These are phyloP conservation scores for Taphrina wiesneri DNA, from an alignment of 1,139 yeast genomes.

Conservation along the genomic window DNA sequence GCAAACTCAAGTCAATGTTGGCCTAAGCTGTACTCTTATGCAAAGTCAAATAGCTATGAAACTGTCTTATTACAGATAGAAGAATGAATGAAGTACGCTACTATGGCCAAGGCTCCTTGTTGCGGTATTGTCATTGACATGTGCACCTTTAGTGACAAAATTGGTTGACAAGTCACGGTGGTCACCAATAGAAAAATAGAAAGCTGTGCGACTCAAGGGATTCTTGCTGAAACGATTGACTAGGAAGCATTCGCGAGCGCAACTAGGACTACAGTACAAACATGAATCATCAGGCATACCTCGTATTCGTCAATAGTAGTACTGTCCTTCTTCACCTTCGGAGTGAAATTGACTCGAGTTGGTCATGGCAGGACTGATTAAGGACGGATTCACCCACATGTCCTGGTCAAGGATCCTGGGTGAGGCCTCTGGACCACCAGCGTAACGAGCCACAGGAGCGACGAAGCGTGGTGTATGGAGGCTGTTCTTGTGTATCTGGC, in stretches of 20 bases:
- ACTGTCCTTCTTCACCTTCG: conserved; percentile 12
- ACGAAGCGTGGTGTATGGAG: neutral
- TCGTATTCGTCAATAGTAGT: neutral
- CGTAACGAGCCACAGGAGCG: conserved; percentile 5
- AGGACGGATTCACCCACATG: conserved; percentile 23
- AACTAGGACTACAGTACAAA: neutral
- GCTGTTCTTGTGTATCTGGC: neutral
- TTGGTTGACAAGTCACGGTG: too few relatives aligned
- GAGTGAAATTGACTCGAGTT: conserved; percentile 20
- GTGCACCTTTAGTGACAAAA: neutral
- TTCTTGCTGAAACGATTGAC: neutral
- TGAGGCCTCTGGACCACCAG: neutral
- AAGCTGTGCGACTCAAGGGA: too few relatives aligned
- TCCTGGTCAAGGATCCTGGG: conserved; percentile 11
- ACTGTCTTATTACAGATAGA: too few relatives aligned
- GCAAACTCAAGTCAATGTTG: conserved; percentile 49
- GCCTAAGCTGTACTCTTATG: conserved; percentile 4
- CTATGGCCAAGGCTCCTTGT: too few relatives aligned
- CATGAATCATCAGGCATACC: neutral
- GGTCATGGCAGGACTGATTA: conserved; percentile 29
- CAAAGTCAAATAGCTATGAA: too few relatives aligned
- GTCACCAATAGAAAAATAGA: too few relatives aligned
- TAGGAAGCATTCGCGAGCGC: conserved; percentile 3
- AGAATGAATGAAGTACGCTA: too few relatives aligned
- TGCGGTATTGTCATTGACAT: too few relatives aligned